Conservation (phyloP, 257 asterid genomes). For the Nicotiana attenuata region DNA sequence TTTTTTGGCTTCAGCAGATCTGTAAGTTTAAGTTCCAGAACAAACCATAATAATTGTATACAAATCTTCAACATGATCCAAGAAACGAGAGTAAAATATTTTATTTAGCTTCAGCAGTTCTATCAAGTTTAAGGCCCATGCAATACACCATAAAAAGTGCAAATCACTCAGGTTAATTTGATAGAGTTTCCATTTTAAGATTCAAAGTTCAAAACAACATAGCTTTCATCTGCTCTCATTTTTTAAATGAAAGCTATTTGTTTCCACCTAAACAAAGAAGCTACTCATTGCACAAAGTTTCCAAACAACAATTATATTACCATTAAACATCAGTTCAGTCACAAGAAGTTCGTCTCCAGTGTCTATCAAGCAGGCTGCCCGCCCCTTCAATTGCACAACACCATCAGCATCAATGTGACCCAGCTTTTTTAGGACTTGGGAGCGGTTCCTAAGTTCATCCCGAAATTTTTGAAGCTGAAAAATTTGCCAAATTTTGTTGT, state of each 20-base stretch:
- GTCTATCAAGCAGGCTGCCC: conserved; percentile 97
- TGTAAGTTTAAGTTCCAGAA: conserved; percentile 1
- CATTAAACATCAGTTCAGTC: conserved; percentile 92
- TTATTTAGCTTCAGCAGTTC: background rate
- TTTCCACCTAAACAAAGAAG: background rate
- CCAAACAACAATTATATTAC: conserved; percentile 24
- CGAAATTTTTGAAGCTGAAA: conserved; percentile 90
- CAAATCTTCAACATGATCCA: background rate
- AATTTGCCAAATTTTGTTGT: background rate
- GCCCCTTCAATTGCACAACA: conserved; percentile 83
- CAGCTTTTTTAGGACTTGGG: conserved; percentile 77
- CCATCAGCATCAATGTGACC: conserved; percentile 87
- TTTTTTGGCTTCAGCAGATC: background rate
- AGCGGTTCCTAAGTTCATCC: conserved; percentile 90
- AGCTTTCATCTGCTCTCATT: background rate
- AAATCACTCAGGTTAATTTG: background rate
- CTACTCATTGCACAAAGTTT: background rate
- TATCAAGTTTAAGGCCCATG: background rate
- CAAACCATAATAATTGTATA: background rate
- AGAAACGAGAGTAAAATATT: background rate
- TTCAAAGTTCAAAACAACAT: background rate
- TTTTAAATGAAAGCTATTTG: background rate
- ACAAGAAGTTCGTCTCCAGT: conserved; percentile 98
- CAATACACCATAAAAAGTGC: background rate
- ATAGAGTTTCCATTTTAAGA: background rate